Base-by-base conservation (phyloP, 768 basidiomycete genomes). In the Rhizopogon salebrosus region DNA sequence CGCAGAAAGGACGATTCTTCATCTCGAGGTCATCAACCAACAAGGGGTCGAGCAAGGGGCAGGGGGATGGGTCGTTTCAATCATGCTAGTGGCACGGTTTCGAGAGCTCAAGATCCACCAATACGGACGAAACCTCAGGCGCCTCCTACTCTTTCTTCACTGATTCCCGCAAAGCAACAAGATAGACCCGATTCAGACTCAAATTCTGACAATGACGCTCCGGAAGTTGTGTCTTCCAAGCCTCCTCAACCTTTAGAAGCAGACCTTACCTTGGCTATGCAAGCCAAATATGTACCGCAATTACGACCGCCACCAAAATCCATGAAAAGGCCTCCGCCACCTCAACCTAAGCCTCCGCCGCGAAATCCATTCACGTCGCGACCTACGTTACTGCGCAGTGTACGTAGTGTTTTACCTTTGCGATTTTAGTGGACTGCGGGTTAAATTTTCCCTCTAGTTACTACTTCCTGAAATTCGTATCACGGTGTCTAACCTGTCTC, bases 401-500 rank as follows among this genome's bases (percentile, higher is more conserved):
- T 94, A 67, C 64, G 83, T 27, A 18, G 3, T 14, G 41, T 46
- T 51, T 2, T 40, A 26, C 37, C 24, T 10, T 22, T 51, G 23
- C 22, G 7, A 35, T 38, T 11, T 20, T 6, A 11, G 22, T 20
- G 14, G 22, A 35, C 42, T 41, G 40, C 31, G 24, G 48, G 48
- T 18, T 46, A 9, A 46, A 35, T 37, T n/a, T 45, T 39, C 22
- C 51, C 29, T 49, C 26, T 60, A 94, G 90, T 72, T 97, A 11
- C 76, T 97, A 4, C 72, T 87, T 18, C 89, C 87, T 11, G 93
- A 95, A 64, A 93, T 95, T 36, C 82, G 87, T 26, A 77, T 89
- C 57, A 95, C 94, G 0, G 79, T 94, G 4, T 95, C 92, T 1
- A 94, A 94, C 67, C 76, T 98, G 4, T 93, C 93, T 0, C 95